Evolutionary conservation across 176 grass and related monocot species (phyloP).

Genomic region (Thinopyrum elongatum): DNA sequence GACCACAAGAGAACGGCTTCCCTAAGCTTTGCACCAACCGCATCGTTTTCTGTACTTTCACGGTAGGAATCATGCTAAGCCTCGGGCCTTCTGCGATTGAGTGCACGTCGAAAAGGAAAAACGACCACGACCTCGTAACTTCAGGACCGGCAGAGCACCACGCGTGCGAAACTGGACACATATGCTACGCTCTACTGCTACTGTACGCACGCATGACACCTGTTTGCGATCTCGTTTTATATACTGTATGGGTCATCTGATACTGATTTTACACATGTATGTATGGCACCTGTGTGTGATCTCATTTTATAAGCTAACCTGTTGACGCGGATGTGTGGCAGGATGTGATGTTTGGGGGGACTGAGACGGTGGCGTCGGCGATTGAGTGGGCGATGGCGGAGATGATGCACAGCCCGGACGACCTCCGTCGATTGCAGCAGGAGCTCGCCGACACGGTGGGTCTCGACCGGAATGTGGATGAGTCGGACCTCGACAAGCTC

Average conservation of each 20-base stretch:
- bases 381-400: slow-evolving; percentile 95
- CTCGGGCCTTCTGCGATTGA: not conserved
- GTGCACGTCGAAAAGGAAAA: not conserved
- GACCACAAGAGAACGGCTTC: not conserved
- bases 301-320: not conserved
- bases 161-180: not conserved
- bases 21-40: slow-evolving; percentile 1
- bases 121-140: not conserved
- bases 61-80: not conserved
- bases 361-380: slow-evolving; percentile 90
- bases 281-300: not conserved
- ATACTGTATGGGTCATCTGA: not conserved
- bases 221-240: not conserved
- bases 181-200: not conserved
- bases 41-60: slow-evolving; percentile 7
- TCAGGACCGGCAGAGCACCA: not conserved
- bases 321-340: slow-evolving; percentile 20
- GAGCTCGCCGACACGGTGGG: slow-evolving; percentile 68
- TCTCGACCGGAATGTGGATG: slow-evolving; percentile 48
- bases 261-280: not conserved
- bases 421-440: slow-evolving; percentile 61
- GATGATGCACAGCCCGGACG: slow-evolving; percentile 80
- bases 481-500: slow-evolving; percentile 79
- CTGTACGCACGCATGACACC: not conserved
- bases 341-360: slow-evolving; percentile 99